Base-by-base conservation (phyloP, 495 filamentous ascomycete species). In the Lophiostoma macrostomum region DNA sequence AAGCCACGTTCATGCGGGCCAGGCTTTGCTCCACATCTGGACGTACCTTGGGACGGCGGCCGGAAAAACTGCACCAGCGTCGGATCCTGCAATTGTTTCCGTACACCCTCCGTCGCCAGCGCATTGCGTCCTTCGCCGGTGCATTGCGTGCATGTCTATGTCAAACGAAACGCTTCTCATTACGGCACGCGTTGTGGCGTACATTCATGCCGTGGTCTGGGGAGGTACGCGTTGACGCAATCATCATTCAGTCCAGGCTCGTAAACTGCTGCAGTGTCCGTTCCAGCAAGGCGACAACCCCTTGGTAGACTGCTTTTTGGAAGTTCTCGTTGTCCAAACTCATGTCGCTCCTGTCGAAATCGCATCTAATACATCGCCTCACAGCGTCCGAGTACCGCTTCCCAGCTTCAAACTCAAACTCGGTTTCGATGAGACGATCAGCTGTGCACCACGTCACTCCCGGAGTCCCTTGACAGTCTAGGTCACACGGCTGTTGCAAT, bases 341-440 rank as follows among this genome's bases (percentile, higher is more conserved):
- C 18, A 53, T 35, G 11, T 62, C 53, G 16, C 49, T 35, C 27
- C 59, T 43, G 29, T 65, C 58, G 29, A 65, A 71, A 24, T 58
- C 54, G 25, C 54, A 51, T 28, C 27, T 14, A 28, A 73, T 47
- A 43, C 69, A 73, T n/a, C 63, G 56, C 32, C 56, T 45, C 1
- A 71, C 68, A 8, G 65, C 68, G 1, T 67, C 64, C 13, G 60
- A 67, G 40, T 71, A 73, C 5, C 48, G 28, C 14, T 37, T 40
- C 11, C 67, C 62, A 49, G 53, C 68, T 42, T 68, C 61, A 13
- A 43, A 28, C 23, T 65, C 62, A 16, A 72, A 63, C 19, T 48
- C 28, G 1, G 44, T 39, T 11, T 68, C 37, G 14, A 60, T 31
- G 12, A 67, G 54, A 18, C 38, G 23, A 3, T 66, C 61, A 3